Evolutionary conservation across 805 yeast genomes (phyloP).

Genomic region (Torulaspora indica): DNA sequence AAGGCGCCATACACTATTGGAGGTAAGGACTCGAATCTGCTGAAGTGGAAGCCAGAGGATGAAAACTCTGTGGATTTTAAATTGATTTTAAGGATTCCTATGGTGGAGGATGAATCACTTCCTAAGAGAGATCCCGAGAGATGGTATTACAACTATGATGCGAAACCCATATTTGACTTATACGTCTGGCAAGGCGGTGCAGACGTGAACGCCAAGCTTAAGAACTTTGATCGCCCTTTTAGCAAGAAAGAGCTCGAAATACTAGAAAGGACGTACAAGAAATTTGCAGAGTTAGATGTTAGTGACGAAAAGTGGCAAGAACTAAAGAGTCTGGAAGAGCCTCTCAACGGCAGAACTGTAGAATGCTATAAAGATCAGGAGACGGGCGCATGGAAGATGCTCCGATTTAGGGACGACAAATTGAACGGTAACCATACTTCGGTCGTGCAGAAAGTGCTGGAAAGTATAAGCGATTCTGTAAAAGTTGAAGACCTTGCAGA

Average conservation of each 20-base stretch:
- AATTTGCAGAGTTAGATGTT: conserved; percentile 59
- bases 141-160: conserved; percentile 75
- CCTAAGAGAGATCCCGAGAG: conserved; percentile 59
- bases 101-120: conserved; percentile 33
- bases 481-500: conserved; percentile 66
- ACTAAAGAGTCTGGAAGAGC: conserved; percentile 65
- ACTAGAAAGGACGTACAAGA: conserved; percentile 49
- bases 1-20: conserved; percentile 84
- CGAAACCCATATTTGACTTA: conserved; percentile 64
- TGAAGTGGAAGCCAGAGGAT: conserved; percentile 97
- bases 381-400: conserved; percentile 68
- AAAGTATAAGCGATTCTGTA: conserved; percentile 83
- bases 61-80: conserved; percentile 92
- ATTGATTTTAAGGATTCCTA: conserved; percentile 44
- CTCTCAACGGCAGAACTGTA: conserved; percentile 81
- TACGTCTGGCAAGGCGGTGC: conserved; percentile 72
- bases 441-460: conserved; percentile 76
- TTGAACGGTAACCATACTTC: conserved; percentile 76
- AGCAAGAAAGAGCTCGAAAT: conserved; percentile 31
- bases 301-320: conserved; percentile 75
- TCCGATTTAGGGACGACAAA: conserved; percentile 92
- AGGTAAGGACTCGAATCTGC: conserved; percentile 68
- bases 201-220: conserved; percentile 31
- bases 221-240: conserved; percentile 33
- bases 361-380: conserved; percentile 70